Base-by-base conservation (phyloP, 352 stramenopile genomes). In the Globisporangium middletonii region DNA sequence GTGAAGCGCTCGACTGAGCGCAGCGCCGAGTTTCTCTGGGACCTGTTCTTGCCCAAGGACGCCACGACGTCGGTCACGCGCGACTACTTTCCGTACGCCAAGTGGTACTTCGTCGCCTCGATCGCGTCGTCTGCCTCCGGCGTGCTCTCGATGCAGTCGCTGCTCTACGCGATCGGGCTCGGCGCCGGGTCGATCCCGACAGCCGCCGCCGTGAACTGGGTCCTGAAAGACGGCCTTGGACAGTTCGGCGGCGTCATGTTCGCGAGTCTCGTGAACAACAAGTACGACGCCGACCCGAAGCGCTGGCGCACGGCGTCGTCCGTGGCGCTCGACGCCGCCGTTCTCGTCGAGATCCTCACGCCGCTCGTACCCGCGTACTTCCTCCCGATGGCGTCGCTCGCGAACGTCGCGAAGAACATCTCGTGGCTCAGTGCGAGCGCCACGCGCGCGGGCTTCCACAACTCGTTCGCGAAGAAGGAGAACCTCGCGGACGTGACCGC, bases 401-500 rank as follows among this genome's bases (percentile, higher is more conserved):
- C 84, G 42, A 96, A 96, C 65, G 75, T 90, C 18, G 93, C 92
- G 41, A 99, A 99, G 73, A 99, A 99, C 72, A 87, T 99, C 57
- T 93, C 89, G 30, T 99, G 93, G 78, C 76, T 99, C 33, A 94
- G 93, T 37, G 92, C 93, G 0, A 96, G 83, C 69, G 96, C 95
- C 41, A 98, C 88, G 56, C 79, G 93, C 23, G 96, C 96, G 3
- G 87, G 87, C 7, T 94, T 99, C 57, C 95, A 99, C 73, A 95
- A 97, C 65, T 92, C 92, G 42, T 90, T 99, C 27, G 78, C 89
- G 19, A 69, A 81, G 30, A 64, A 66, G 44, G 82, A 92, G 52
- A 99, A 98, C 74, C 76, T 99, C 33, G 95, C 91, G 5, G 96
- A 99, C 74, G 79, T 99, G 26, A 99, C 96, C 13, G 96, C 92